Evolutionary conservation across 306 rosid genomes (phyloP).

Genomic region (Gillenia trifoliata): DNA sequence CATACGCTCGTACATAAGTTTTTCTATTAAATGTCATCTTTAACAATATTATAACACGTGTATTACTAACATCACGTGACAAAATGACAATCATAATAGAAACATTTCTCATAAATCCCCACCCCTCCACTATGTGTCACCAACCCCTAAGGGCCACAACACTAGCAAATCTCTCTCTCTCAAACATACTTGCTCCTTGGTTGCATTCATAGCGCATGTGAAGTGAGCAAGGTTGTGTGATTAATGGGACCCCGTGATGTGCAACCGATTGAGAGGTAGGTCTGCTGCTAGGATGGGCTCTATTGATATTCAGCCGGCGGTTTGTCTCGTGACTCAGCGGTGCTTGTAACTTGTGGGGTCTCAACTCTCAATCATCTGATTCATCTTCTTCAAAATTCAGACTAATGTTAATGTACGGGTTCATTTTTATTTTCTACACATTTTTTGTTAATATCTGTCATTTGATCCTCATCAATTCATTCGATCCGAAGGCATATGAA

Average conservation of each 20-base stretch:
- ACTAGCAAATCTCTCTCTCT: neutral
- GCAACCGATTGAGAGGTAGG: neutral
- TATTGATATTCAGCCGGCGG: neutral
- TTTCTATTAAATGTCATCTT: no score
- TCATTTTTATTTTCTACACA: no score
- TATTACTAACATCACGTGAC: neutral
- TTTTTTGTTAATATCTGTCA: no score
- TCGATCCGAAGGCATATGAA: no score
- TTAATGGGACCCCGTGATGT: slow-evolving; percentile 5
- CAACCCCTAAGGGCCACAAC: neutral
- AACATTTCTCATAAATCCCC: neutral
- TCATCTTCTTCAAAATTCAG: neutral
- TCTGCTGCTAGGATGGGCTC: neutral
- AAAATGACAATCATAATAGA: neutral
- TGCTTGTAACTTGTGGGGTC: neutral
- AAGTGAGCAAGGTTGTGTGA: neutral
- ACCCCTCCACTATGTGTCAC: neutral
- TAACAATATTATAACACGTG: no score
- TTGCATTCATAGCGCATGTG: neutral
- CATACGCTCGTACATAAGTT: neutral
- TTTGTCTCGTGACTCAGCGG: neutral
- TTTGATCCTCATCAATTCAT: no score
- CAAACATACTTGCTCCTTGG: neutral
- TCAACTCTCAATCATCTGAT: neutral
- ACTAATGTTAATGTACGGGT: neutral